Base-by-base conservation (phyloP, 352 stramenopile species). In the Globisporangium splendens region DNA sequence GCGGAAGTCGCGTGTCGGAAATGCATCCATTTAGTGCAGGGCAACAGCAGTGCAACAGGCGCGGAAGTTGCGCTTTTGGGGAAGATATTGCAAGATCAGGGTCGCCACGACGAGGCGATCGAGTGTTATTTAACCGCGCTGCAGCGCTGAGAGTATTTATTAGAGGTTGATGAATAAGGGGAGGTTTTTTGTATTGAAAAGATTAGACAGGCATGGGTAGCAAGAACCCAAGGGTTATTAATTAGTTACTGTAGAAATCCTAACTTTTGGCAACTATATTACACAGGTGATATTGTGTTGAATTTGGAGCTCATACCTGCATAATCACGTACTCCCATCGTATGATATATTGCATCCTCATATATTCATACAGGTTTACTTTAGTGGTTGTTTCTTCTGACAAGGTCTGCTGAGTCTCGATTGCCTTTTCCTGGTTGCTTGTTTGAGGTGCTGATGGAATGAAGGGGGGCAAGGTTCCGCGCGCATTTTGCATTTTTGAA, bases 101-200 rank as follows among this genome's bases (percentile, higher is more conserved):
- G 75, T 1, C 71, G 68, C 43, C 55, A 72, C 33, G 73, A 86
- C 46, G 72, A 84, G 53, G 77, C 77, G 38, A 72, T 84, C 70
- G 61, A 80, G 57, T 88, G 74, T 72, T 88, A 79, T 79, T 75
- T 81, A 74, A 75, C 63, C 62, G 73, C 73, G 52, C 68, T 88
- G 51, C 71, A 75, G 51, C 76, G 69, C 55, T 72, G 68, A 38
- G 38, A 38, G 18, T 65, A 65, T 65, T 65, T 65, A 65, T 61
- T 21, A 22, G 18, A 38, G 20, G 35, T 35, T 56, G 39, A n/a
- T 12, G 13, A 44, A 44, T 44, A 8, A 44, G 39, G 39, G 39
- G 39, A 17, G 14, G 11, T 7, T 17, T 43, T 43, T 13, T 43
- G 14, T 17, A 43, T 11, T 43, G 10, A 17, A 43, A 2, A 13